Base-by-base conservation (phyloP, 1,284 basidiomycete genomes). In the Chiua sp. region DNA sequence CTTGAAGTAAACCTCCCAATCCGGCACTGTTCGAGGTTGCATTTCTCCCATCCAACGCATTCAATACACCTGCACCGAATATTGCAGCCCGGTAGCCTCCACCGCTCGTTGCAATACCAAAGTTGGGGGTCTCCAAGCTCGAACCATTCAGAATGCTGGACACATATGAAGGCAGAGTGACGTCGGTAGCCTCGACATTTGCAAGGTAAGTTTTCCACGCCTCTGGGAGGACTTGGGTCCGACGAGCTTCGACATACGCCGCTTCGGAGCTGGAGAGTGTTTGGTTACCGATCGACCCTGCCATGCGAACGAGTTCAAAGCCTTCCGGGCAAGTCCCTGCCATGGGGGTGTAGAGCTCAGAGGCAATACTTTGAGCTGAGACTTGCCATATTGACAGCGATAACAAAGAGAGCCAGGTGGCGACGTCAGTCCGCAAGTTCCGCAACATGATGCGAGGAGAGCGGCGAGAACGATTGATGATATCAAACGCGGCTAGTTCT, bases 1-100 rank as follows among this genome's bases (percentile, higher is more conserved):
- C 65, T 63, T 86, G 84, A n/a, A 86, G 73, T 10, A 86, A 65
- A 0, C 85, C 85, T 0, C 82, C 85, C 0, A 77, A 77, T 0
- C 83, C 85, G 0, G 70, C 75, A 4, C 48, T 54, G 13, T 66
- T 72, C 0, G 82, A 75, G 0, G 81, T 75, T 8, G 67, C 28
- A 59, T 87, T 85, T 18, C 84, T 68, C 11, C 68, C 80, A 61
- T 87, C 85, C 28, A 87, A 64, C 2, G 80, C 79, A 54, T 80
- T 80, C 47, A 86, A 62, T 4, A 82, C 74, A 0, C 80, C 84
- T 0, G 81, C 81, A 10, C 80, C 82, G 63, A 84, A 83, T 2
- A 82, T 75, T 0, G 81, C 78, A 0, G 84, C 82, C 5, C 83
- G 74, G 58, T 80, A 78, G 0, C 82, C 77, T 18, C 82, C 82